Conservation (phyloP, 1,139 yeast genomes). For the Wickerhamiella pararugosa region DNA sequence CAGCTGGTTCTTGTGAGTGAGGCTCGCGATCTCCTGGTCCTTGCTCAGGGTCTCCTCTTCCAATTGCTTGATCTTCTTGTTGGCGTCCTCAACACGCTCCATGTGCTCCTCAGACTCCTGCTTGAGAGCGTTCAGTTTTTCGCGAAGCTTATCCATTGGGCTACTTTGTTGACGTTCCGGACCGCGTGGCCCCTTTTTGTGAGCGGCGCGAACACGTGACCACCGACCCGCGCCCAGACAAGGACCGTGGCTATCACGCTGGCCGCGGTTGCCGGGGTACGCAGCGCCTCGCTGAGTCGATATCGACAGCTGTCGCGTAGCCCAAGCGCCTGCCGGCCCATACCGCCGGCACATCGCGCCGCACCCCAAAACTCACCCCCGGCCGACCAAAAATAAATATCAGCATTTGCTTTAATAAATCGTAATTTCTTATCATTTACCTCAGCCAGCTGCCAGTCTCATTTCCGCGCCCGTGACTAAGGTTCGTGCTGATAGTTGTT, state of each 20-base stretch:
- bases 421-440: no score
- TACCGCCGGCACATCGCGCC: no score
- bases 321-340: no score
- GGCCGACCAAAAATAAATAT: no score
- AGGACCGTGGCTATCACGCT: background rate
- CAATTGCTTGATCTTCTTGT: constrained; percentile 66
- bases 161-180: background rate
- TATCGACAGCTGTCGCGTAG: background rate
- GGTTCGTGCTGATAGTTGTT: no score
- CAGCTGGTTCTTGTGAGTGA: constrained; percentile 81
- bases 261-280: background rate
- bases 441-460: no score
- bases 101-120: constrained; percentile 95
- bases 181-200: constrained; percentile 2
- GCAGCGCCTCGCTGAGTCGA: background rate
- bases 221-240: background rate
- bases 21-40: constrained; percentile 88
- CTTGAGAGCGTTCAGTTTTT: constrained; percentile 74
- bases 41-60: constrained; percentile 86
- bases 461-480: no score
- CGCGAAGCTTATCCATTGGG: constrained; percentile 17
- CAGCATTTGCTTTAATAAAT: no score
- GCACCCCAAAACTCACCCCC: no score
- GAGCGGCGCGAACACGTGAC: constrained; percentile 1
- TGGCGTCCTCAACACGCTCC: constrained; percentile 83